Evolutionary conservation across 2,329 filamentous ascomycete species (phyloP), one percentile per base, ranked within the genome.

Genomic region (Calonectria honghensis): DNA sequence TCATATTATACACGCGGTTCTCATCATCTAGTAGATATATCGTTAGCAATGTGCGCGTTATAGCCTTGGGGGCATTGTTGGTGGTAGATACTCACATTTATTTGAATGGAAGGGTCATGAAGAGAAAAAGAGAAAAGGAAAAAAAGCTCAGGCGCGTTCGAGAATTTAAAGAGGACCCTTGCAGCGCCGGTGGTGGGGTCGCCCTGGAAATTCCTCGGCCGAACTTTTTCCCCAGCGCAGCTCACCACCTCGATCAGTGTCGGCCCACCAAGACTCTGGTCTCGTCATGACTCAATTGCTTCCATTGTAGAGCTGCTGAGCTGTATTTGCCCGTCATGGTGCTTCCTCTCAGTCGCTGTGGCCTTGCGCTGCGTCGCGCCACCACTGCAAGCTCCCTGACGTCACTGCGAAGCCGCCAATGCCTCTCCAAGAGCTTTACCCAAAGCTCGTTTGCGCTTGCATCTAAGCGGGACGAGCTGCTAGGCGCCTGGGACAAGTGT

Each of bases 101-200:
- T 94, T 97, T 98, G 97, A 98, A 96, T 95, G 96, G 96, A 98
- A 98, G 95, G 96, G 95, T 96, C 91, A 93, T 94, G 91, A 93
- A 89, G 82, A 84, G 88, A 90, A 90, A 86, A 87, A 88, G 89
- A 89, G 86, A 84, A 86, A 86, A 81, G 83, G 79, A 85, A 85
- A 48, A 78, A 75, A 39, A 84, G 81, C 80, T 75, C 80, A 68
- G 83, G 83, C 70, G 65, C 52, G 81, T 81, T 81, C 78, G 80
- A 76, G 75, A 77, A 81, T 87, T 88, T 86, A 87, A 86, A 83
- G 18, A 69, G 80, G 75, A 75, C 65, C 63, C 64, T 76, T 78
- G 76, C 78, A 68, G 73, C 71, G 75, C 37, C 64, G 63, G 52
- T 75, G 73, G 80, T 81, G 80, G 78, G 79, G 79, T 74, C 20